A percentile compares a stretch with the other conserved stretches of the same genome.
phyloP scores from a whole-genome alignment of 129 eudicot genomes.

The Arctium lappa region DNA sequence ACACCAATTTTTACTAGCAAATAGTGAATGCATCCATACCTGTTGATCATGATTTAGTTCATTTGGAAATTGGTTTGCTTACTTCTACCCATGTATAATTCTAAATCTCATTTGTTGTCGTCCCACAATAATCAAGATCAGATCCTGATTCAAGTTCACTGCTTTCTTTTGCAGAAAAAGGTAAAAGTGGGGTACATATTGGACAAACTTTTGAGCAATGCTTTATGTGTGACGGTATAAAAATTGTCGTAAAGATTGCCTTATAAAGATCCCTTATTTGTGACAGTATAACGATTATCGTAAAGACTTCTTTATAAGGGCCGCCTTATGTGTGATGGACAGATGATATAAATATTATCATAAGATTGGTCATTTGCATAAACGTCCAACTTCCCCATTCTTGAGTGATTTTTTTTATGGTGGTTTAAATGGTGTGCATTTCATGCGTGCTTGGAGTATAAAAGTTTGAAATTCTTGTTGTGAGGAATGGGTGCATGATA shows the following conservation, averaged over 20 bases:
- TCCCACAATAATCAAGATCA: not conserved
- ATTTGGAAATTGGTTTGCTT: too few relatives aligned
- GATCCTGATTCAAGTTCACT: not conserved
- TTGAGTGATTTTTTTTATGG: not conserved
- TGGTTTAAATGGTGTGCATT: not conserved
- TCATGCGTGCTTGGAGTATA: not conserved
- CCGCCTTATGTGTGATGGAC: not conserved
- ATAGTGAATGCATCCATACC: too few relatives aligned
- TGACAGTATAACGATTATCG: not conserved
- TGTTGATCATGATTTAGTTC: too few relatives aligned
- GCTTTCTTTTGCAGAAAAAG: not conserved
- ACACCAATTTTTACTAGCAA: too few relatives aligned
- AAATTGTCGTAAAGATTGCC: not conserved
- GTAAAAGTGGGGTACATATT: not conserved
- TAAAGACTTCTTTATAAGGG: not conserved
- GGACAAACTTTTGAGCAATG: not conserved
- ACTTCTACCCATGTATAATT: not conserved
- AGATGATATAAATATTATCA: not conserved
- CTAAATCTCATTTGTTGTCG: not conserved
- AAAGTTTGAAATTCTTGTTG: too few relatives aligned
- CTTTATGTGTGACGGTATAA: not conserved
- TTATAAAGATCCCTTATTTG: not conserved
- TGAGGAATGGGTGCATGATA: too few relatives aligned
- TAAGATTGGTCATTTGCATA: too few relatives aligned
- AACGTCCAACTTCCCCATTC: too few relatives aligned